Percentiles rank a stretch among this genome's conserved stretches.
These are phyloP conservation scores for Peniophora sp. DNA, from an alignment of 1,284 basidiomycete species.

Conservation along the genomic window DNA sequence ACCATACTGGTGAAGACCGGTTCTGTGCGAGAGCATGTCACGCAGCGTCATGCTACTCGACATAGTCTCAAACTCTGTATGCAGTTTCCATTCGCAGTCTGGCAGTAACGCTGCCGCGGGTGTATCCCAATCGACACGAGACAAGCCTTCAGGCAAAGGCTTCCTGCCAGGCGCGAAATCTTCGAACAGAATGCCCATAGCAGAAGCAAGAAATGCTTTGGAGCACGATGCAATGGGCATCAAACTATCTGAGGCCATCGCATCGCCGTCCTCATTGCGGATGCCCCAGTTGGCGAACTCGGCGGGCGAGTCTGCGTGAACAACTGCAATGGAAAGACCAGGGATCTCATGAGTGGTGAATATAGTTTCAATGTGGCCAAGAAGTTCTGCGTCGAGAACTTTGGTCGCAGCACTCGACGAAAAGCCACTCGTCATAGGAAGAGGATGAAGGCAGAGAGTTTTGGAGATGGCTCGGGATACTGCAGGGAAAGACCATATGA, in stretches of 20 bases:
- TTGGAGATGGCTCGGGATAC: too few relatives aligned
- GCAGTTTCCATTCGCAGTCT: conserved; percentile 25
- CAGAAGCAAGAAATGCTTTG: conserved; percentile 32
- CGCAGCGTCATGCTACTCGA: conserved; percentile 25
- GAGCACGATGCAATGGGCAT: conserved; percentile 37
- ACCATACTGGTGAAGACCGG: conserved; percentile 13
- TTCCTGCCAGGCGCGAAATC: conserved; percentile 20
- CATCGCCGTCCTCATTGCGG: conserved; percentile 21
- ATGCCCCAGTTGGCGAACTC: conserved; percentile 20
- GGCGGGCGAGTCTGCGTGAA: conserved; percentile 10
- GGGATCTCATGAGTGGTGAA: conserved; percentile 10
- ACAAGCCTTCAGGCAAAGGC: conserved; percentile 16
- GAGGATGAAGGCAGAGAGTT: too few relatives aligned
- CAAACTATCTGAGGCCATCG: conserved; percentile 25
- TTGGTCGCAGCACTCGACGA: too few relatives aligned
- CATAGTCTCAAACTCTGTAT: conserved; percentile 24
- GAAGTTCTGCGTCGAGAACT: too few relatives aligned
- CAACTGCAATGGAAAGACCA: conserved; percentile 18
- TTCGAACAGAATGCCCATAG: conserved; percentile 29
- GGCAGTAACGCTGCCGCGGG: conserved; percentile 31
- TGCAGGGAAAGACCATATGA: too few relatives aligned
- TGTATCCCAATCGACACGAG: conserved; percentile 25
- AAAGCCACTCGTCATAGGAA: too few relatives aligned
- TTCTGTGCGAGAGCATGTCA: conserved; percentile 23
- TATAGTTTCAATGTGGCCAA: background rate